These are phyloP conservation scores for Phytophthora tubulina DNA, from an alignment of 352 stramenopile genomes.

Conservation along the genomic window DNA sequence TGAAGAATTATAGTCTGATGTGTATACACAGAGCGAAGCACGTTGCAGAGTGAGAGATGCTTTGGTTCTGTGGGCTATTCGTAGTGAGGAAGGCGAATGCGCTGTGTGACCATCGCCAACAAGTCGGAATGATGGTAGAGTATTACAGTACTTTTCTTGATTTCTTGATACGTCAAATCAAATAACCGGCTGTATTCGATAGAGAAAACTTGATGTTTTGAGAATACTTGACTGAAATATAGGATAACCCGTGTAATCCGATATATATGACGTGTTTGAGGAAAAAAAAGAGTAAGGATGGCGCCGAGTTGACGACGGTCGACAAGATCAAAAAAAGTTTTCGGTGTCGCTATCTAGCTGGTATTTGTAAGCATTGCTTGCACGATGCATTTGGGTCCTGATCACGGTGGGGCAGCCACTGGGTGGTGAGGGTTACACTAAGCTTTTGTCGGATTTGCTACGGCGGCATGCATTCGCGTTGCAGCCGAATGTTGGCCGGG, in stretches of 20 bases:
- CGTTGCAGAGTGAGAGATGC: background rate
- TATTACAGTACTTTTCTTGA: background rate
- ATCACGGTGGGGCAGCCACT: no score
- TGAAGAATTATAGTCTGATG: background rate
- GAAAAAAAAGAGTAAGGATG: background rate
- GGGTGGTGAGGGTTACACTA: background rate
- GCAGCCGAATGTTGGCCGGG: constrained; percentile 9
- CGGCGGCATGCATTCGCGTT: constrained; percentile 9
- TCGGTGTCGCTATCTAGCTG: background rate
- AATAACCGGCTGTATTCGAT: background rate
- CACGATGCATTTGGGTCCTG: background rate
- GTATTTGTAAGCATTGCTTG: background rate
- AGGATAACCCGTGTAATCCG: no score
- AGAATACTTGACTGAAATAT: no score
- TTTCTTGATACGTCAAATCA: background rate
- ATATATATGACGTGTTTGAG: background rate
- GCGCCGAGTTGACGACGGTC: constrained; percentile 5
- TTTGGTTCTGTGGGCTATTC: constrained; percentile 7
- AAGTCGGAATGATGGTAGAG: constrained; percentile 5
- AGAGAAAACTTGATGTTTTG: background rate
- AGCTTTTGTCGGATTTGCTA: background rate
- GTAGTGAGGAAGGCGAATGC: background rate
- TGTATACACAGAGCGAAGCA: background rate
- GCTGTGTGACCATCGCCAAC: background rate
- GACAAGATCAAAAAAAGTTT: background rate